Conservation (phyloP, 139 green algal species). For the Tetraselmis striata region DNA sequence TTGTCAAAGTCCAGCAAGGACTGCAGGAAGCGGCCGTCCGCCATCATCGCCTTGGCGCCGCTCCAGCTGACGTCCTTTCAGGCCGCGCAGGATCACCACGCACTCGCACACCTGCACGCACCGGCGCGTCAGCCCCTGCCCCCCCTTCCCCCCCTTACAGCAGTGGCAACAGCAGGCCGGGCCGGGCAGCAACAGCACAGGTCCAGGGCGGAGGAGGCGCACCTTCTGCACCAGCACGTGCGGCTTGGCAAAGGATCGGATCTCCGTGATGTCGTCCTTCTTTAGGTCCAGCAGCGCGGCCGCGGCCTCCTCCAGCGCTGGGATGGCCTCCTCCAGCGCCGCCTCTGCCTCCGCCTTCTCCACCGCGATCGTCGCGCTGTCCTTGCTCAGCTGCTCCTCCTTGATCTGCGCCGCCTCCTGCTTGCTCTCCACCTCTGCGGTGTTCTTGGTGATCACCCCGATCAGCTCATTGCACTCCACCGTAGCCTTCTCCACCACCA, state of each 20-base stretch:
- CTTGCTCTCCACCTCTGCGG: constrained; percentile 69
- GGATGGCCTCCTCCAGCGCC: constrained; percentile 76
- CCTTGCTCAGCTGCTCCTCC: constrained; percentile 63
- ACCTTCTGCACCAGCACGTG: constrained; percentile 76
- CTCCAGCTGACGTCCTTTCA: constrained; percentile 82
- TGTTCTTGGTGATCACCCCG: constrained; percentile 64
- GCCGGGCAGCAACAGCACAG: background rate
- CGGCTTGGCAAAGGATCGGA: constrained; percentile 83
- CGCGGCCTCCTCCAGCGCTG: constrained; percentile 76
- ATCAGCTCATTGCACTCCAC: constrained; percentile 75
- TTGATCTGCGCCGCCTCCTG: constrained; percentile 58
- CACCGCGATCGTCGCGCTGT: constrained; percentile 42
- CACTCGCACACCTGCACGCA: constrained; percentile 75
- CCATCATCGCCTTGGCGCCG: constrained; percentile 85
- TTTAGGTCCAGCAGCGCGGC: constrained; percentile 73
- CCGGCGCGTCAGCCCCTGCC: too few relatives aligned
- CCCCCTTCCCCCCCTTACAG: too few relatives aligned
- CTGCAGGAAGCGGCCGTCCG: constrained; percentile 70
- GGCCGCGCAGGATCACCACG: constrained; percentile 71
- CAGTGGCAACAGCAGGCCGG: background rate
- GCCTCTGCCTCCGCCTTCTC: constrained; percentile 83
- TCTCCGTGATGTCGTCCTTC: constrained; percentile 87
- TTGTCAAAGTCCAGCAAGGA: constrained; percentile 83
- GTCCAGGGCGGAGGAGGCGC: background rate
- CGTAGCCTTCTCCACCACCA: constrained; percentile 75